Percentiles rank a stretch among this genome's conserved stretches.
phyloP scores from a whole-genome alignment of 306 rosid genomes.

The Elaeagnus macrophylla region DNA sequence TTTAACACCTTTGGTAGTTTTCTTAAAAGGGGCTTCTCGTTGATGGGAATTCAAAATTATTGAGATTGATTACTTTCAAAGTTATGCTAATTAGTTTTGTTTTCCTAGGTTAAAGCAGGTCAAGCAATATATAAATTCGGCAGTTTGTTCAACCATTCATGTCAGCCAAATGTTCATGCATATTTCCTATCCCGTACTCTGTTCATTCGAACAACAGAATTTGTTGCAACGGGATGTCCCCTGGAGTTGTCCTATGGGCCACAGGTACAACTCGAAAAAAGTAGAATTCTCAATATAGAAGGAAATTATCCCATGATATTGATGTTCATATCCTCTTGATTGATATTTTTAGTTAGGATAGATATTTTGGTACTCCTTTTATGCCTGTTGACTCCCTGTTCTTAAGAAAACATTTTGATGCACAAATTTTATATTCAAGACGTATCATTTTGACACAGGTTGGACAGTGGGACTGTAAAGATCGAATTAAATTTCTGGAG shows the following conservation, averaged over 20 bases:
- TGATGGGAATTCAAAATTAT: not conserved
- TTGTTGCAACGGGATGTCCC: slow-evolving; percentile 43
- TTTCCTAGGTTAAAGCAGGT: slow-evolving; percentile 65
- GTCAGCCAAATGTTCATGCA: slow-evolving; percentile 72
- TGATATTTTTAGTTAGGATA: too few species aligned
- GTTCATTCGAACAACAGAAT: slow-evolving; percentile 51
- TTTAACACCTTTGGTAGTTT: not conserved
- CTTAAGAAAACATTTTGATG: not conserved
- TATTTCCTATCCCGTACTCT: slow-evolving; percentile 74
- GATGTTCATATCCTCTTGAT: too few species aligned
- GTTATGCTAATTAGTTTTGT: slow-evolving; percentile 16
- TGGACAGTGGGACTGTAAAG: slow-evolving; percentile 79
- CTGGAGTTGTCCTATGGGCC: slow-evolving; percentile 89
- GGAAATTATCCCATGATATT: too few species aligned
- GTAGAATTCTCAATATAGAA: not conserved
- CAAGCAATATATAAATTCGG: slow-evolving; percentile 75
- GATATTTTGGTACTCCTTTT: too few species aligned
- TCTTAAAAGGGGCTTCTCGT: not conserved
- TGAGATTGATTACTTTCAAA: slow-evolving; percentile 12
- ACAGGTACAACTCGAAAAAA: slow-evolving; percentile 42
- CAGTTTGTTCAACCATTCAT: slow-evolving; percentile 85
- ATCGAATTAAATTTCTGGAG: slow-evolving; percentile 53
- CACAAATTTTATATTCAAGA: slow-evolving; percentile 12
- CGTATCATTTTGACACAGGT: slow-evolving; percentile 42
- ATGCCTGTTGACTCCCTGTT: too few species aligned